Evolutionary conservation across 371 early-diverging fungal species (phyloP).

Genomic region (Vairimorpha apis): DNA sequence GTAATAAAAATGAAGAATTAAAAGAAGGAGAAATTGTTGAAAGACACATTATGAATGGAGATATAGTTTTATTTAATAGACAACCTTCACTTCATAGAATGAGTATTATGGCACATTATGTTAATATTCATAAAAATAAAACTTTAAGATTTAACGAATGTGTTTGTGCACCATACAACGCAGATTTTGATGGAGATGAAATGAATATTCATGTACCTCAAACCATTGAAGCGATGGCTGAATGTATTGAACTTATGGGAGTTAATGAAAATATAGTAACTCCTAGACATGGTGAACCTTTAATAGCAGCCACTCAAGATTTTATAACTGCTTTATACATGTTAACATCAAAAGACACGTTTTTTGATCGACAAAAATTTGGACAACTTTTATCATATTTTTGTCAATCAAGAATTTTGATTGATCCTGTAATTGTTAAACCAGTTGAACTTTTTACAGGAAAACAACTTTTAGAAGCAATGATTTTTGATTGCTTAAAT

Average conservation of each 20-base stretch:
- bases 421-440: constrained; percentile 81
- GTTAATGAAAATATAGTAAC: constrained; percentile 88
- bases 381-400: constrained; percentile 73
- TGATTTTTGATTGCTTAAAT: constrained; percentile 65
- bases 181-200: constrained; percentile 99
- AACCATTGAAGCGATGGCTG: constrained; percentile 92
- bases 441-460: constrained; percentile 94
- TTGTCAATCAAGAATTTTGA: constrained; percentile 71
- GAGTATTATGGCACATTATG: constrained; percentile 88
- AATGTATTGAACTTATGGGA: constrained; percentile 91
- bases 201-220: constrained; percentile 99
- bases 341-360: constrained; percentile 74
- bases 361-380: constrained; percentile 85
- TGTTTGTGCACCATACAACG: constrained; percentile 97
- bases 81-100: constrained; percentile 97
- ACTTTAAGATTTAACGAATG: constrained; percentile 98
- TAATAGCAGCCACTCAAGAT: constrained; percentile 97
- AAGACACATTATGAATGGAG: constrained; percentile 85
- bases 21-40: constrained; percentile 87
- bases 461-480: constrained; percentile 75
- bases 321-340: constrained; percentile 91
- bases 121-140: constrained; percentile 84
- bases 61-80: constrained; percentile 96
- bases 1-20: constrained; percentile 70
- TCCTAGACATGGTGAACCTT: constrained; percentile 89